A percentile compares a stretch with the other conserved stretches of the same genome.
phyloP scores from a whole-genome alignment of 2,329 filamentous ascomycete species.

The Meredithiella fracta region DNA sequence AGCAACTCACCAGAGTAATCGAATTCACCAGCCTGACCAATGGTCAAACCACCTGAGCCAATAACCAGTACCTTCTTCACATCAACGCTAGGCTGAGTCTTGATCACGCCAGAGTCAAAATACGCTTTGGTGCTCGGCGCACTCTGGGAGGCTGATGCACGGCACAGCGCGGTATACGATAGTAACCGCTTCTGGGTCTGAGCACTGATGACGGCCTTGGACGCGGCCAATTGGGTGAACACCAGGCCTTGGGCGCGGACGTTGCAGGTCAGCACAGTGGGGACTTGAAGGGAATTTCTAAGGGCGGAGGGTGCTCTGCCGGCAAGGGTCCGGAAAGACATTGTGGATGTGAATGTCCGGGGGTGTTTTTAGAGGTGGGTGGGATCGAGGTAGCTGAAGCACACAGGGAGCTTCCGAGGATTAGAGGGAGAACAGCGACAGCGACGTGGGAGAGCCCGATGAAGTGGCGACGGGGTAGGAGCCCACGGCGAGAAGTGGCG shows the following conservation, averaged over 20 bases:
- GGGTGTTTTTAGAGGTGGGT: neutral
- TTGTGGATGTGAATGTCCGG: neutral
- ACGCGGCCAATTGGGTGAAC: constrained; percentile 7
- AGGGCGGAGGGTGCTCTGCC: constrained; percentile 42
- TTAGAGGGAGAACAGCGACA: neutral
- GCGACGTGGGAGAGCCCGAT: neutral
- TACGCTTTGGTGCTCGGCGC: constrained; percentile 76
- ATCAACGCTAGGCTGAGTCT: constrained; percentile 61
- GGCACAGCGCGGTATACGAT: constrained; percentile 28
- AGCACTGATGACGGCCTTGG: constrained; percentile 1
- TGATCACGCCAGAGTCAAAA: constrained; percentile 72
- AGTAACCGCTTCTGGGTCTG: constrained; percentile 31
- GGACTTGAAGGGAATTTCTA: constrained; percentile 36
- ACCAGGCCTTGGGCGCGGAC: constrained; percentile 7
- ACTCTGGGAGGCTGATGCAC: constrained; percentile 36
- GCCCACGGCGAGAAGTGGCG: neutral
- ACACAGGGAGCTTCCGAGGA: neutral
- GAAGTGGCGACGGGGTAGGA: neutral
- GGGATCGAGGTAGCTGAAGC: neutral
- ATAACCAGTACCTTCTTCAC: constrained; percentile 97
- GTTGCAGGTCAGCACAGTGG: constrained; percentile 16
- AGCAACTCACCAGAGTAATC: constrained; percentile 77
- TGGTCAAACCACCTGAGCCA: constrained; percentile 84
- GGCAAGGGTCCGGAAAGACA: constrained; percentile 29
- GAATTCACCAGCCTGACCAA: constrained; percentile 95